Percentiles rank a stretch among this genome's conserved stretches.
Evolutionary conservation across 441 rosid genomes (phyloP).

Genomic region (Rhodomyrtus psidioides): DNA sequence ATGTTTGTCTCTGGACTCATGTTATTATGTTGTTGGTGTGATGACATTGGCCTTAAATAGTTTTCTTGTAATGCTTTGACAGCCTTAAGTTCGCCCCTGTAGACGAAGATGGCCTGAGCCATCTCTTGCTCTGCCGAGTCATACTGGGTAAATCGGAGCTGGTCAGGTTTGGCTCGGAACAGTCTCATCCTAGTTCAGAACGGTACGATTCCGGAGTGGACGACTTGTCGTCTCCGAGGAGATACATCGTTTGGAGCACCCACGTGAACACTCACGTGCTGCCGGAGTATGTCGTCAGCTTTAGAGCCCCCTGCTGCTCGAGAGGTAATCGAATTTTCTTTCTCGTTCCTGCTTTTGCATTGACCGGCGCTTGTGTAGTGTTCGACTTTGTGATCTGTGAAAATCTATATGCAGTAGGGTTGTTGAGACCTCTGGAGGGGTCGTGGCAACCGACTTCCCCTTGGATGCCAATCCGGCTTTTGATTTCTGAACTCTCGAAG

Average conservation of each 20-base stretch:
- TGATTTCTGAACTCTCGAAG: constrained; percentile 57
- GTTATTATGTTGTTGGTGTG: neutral
- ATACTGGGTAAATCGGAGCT: constrained; percentile 62
- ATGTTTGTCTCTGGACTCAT: neutral
- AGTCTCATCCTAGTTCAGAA: constrained; percentile 49
- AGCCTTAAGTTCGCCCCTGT: constrained; percentile 37
- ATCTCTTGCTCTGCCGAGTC: constrained; percentile 67
- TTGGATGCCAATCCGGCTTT: constrained; percentile 74
- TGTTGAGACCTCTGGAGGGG: constrained; percentile 6
- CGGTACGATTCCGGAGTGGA: constrained; percentile 79
- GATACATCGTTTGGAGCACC: constrained; percentile 65
- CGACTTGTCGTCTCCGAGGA: constrained; percentile 37
- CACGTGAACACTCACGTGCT: constrained; percentile 64
- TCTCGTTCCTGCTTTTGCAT: neutral
- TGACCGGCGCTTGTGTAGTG: neutral
- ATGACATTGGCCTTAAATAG: neutral
- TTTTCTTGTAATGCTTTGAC: neutral
- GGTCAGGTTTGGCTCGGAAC: constrained; percentile 51
- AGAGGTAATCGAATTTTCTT: constrained; percentile 23
- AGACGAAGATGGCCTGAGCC: constrained; percentile 55
- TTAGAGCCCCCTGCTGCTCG: constrained; percentile 41
- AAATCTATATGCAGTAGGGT: constrained; percentile 19
- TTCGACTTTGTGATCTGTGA: neutral
- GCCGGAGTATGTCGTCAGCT: constrained; percentile 63
- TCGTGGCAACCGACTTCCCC: constrained; percentile 52